A percentile compares a stretch with the other conserved stretches of the same genome.
These are phyloP conservation scores for Mycena filopes DNA, from an alignment of 768 basidiomycete species.

Conservation along the genomic window DNA sequence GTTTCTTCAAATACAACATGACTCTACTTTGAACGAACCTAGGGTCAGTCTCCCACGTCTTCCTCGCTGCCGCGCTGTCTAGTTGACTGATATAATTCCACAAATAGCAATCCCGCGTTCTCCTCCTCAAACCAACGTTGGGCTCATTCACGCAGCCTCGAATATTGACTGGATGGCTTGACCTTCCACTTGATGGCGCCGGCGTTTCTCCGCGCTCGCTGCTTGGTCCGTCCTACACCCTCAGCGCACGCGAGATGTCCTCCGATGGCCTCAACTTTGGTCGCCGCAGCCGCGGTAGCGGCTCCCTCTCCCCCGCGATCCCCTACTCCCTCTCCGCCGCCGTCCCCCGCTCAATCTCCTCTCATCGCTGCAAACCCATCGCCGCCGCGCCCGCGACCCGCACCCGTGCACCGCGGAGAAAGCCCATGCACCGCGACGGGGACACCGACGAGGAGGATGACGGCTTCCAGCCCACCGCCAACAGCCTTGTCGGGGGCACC, in stretches of 20 bases:
- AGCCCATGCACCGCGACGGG: slow-evolving; percentile 53
- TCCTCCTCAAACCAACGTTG: too few species aligned
- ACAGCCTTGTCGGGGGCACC: slow-evolving; percentile 54
- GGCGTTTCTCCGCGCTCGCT: slow-evolving; percentile 79
- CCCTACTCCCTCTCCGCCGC: slow-evolving; percentile 49
- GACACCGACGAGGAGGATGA: slow-evolving; percentile 81
- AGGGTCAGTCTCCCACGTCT: too few species aligned
- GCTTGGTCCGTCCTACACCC: slow-evolving; percentile 57
- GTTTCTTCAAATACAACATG: too few species aligned
- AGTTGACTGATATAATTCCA: too few species aligned
- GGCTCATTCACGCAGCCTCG: too few species aligned
- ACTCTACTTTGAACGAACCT: too few species aligned
- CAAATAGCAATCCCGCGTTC: too few species aligned
- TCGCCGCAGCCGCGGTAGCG: slow-evolving; percentile 77
- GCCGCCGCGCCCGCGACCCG: slow-evolving; percentile 65
- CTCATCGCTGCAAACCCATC: slow-evolving; percentile 85
- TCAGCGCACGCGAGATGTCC: slow-evolving; percentile 76
- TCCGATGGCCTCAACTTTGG: slow-evolving; percentile 75
- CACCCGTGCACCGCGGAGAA: slow-evolving; percentile 57
- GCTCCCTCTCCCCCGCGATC: slow-evolving; percentile 57
- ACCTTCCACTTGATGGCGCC: slow-evolving; percentile 67
- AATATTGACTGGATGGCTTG: too few species aligned
- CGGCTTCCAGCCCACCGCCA: slow-evolving; percentile 69
- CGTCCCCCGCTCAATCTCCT: slow-evolving; percentile 63
- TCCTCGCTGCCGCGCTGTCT: too few species aligned